Evolutionary conservation across 2,329 filamentous ascomycete species (phyloP), one percentile per base, ranked within the genome.

Genomic region (Rutstroemia sydowiana): DNA sequence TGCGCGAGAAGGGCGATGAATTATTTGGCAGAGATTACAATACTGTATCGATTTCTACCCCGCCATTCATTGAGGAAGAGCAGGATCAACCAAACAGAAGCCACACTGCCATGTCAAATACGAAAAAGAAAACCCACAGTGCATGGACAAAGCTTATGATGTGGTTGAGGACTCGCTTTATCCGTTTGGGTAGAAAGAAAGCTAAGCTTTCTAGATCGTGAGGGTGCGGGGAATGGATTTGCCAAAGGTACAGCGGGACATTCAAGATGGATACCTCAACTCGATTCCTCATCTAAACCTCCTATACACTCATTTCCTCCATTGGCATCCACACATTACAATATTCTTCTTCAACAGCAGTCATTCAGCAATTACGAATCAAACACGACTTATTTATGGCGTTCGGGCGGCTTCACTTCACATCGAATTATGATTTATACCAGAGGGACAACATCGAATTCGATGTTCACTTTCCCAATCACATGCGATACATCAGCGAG

Each of bases 131-230:
- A 69, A 84, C 80, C 1, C 77, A 78, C 55, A 73, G 76, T 55
- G 74, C 79, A 36, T 85, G 81, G 80, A 81, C 77, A 7, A 75
- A 74, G 20, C 83, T 85, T 59, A 71, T 84, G 46, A 71, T 85
- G 51, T 85, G 81, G 81, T 64, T 85, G 23, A 72, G 80, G 54
- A 84, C 81, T n/a, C 72, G 75, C 54, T 67, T 79, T 30, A 66
- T 79, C 43, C 69, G 72, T 6, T 64, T 74, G 54, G 46, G 54
- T 13, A 57, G 55, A 44, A 61, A 59, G 55, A 44, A 48, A 14
- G 16, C 32, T n/a, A 48, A 14, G 14, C 48, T 34, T 20, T 49
- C 37, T 40, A 30, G 26, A 34, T 10, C 37, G 18, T 9, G 32
- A 11, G 18, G 37, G 37, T 41, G n/a, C n/a, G n/a, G n/a, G n/a